phyloP scores from a whole-genome alignment of 2,329 filamentous ascomycete species.

The Trichoderma sp. region DNA sequence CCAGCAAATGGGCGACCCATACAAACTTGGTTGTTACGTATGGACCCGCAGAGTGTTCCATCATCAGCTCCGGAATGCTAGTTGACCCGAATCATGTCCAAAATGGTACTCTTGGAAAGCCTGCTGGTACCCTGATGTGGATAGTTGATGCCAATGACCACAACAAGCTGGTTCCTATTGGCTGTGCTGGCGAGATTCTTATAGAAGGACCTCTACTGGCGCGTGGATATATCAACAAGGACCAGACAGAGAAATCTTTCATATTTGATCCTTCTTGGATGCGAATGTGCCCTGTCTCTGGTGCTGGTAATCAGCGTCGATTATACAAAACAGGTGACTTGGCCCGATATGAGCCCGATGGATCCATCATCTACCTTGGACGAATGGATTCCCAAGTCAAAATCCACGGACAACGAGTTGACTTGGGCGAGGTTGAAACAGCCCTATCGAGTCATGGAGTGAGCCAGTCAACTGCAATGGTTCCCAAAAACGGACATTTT shows the following conservation, averaged over 20 bases:
- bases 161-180: constrained; percentile 11
- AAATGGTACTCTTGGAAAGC: neutral
- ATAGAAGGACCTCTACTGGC: constrained; percentile 13
- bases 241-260: constrained; percentile 2
- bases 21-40: neutral
- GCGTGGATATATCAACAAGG: constrained; percentile 3
- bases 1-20: neutral
- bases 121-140: neutral
- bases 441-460: neutral
- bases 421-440: constrained; percentile 26
- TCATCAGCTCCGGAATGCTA: neutral
- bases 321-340: constrained; percentile 48
- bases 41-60: neutral
- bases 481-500: neutral
- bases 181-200: constrained; percentile 12
- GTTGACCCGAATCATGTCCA: neutral
- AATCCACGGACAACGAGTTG: constrained; percentile 52
- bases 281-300: neutral
- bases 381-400: constrained; percentile 57
- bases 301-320: constrained; percentile 13
- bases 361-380: constrained; percentile 42
- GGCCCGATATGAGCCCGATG: constrained; percentile 38
- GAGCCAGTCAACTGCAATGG: neutral
- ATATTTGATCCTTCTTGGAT: neutral
- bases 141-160: constrained; percentile 2